These are phyloP conservation scores for Zizania palustris DNA, from an alignment of 202 grass and related monocot species.

Conservation along the genomic window DNA sequence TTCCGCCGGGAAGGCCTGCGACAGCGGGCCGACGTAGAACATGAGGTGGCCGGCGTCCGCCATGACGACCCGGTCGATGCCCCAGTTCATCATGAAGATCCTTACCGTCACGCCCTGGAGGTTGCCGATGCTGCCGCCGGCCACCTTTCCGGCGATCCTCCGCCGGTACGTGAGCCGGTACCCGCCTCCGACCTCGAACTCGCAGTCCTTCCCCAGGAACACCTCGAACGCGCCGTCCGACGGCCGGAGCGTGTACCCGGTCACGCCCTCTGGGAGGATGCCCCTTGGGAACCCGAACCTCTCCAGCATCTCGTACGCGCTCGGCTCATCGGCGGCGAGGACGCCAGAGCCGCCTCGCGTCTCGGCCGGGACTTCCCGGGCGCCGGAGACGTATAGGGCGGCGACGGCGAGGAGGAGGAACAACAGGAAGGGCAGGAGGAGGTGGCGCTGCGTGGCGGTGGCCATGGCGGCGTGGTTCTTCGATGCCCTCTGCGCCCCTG, in stretches of 20 bases:
- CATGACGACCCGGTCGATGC: slow-evolving; percentile 59
- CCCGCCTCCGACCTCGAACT: slow-evolving; percentile 75
- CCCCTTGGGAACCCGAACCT: slow-evolving; percentile 75
- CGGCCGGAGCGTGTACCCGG: slow-evolving; percentile 50
- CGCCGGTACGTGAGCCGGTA: slow-evolving; percentile 71
- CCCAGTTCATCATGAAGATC: slow-evolving; percentile 67
- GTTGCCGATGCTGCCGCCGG: slow-evolving; percentile 49
- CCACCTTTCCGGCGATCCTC: slow-evolving; percentile 67
- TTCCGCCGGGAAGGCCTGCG: slow-evolving; percentile 62
- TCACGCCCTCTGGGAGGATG: slow-evolving; percentile 68
- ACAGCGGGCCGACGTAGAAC: slow-evolving; percentile 80
- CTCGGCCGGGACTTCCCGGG: neutral
- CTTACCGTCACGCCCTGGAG: slow-evolving; percentile 61
- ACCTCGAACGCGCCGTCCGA: slow-evolving; percentile 69
- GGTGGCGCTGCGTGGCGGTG: too few species aligned
- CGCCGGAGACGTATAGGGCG: neutral
- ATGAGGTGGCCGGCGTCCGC: slow-evolving; percentile 51
- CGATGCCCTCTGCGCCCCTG: too few species aligned
- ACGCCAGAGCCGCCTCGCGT: neutral
- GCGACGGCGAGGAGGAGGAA: slow-evolving; percentile 14
- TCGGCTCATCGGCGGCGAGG: slow-evolving; percentile 11
- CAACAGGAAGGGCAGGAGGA: neutral
- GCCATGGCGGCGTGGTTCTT: neutral
- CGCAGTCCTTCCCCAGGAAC: slow-evolving; percentile 50
- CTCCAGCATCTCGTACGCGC: slow-evolving; percentile 88